Evolutionary conservation across 2,329 filamentous ascomycete species (phyloP).

Genomic region (Arthrobotrys entomopaga): DNA sequence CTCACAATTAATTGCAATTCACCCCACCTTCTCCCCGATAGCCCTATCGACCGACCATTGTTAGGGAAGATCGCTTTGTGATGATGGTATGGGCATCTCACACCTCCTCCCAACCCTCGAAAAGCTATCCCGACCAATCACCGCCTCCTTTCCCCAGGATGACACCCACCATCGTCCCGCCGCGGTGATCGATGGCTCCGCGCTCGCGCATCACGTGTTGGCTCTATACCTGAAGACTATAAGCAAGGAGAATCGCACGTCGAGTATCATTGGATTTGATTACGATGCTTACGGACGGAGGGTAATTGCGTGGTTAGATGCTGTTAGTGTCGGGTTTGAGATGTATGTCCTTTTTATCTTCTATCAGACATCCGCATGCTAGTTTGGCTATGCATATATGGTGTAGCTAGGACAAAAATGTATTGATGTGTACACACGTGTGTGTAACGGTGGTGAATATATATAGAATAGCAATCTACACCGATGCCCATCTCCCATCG

Average conservation of each 20-base stretch:
- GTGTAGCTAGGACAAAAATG: too few relatives aligned
- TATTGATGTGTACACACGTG: too few relatives aligned
- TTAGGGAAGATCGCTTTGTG: too few relatives aligned
- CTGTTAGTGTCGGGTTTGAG: constrained; percentile 27
- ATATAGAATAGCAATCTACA: constrained; percentile 6
- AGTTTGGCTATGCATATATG: too few relatives aligned
- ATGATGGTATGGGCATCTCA: constrained; percentile 45
- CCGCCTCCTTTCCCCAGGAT: constrained; percentile 1
- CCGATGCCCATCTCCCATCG: constrained; percentile 36
- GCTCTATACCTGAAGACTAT: constrained; percentile 24
- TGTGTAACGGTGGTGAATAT: not conserved
- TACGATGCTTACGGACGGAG: constrained; percentile 19
- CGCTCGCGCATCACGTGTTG: constrained; percentile 37
- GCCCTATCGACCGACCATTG: too few relatives aligned
- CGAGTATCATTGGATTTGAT: constrained; percentile 18
- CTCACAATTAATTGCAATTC: too few relatives aligned
- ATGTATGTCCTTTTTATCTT: constrained; percentile 22
- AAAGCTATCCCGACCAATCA: constrained; percentile 26
- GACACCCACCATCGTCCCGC: constrained; percentile 9
- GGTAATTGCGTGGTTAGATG: constrained; percentile 30
- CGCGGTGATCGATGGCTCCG: constrained; percentile 46
- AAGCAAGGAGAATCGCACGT: constrained; percentile 16
- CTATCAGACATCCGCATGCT: too few relatives aligned
- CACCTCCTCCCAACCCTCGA: constrained; percentile 38
- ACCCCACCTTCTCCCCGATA: too few relatives aligned